Conservation (phyloP, 2,329 filamentous ascomycete species). For the Ceratocystis cacaofunesta region DNA sequence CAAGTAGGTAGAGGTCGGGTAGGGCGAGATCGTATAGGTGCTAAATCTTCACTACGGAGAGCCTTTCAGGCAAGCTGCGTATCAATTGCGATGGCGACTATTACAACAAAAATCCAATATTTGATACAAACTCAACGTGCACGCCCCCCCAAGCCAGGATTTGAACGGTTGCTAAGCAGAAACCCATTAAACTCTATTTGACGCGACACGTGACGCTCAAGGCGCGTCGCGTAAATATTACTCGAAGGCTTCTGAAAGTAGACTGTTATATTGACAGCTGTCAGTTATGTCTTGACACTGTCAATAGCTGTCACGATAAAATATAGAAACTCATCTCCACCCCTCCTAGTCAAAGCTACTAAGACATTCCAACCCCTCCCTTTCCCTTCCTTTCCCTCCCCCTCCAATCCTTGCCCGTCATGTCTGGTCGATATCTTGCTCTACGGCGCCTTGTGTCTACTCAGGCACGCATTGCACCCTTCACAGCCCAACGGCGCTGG, state of each 20-base stretch:
- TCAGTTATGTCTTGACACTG: not conserved
- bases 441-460: constrained; percentile 12
- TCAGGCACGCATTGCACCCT: constrained; percentile 12
- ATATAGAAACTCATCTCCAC: not conserved
- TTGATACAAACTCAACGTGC: too few relatives aligned
- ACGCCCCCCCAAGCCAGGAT: not conserved
- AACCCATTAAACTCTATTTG: constrained; percentile 11
- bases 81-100: too few relatives aligned
- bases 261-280: not conserved
- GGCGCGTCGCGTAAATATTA: not conserved
- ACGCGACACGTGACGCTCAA: not conserved
- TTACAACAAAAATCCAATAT: too few relatives aligned
- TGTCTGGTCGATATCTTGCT: constrained; percentile 10
- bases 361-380: not conserved
- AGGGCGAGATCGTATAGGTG: too few relatives aligned
- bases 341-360: not conserved
- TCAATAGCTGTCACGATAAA: not conserved
- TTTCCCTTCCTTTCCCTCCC: too few relatives aligned
- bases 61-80: too few relatives aligned
- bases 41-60: too few relatives aligned
- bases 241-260: not conserved
- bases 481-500: constrained; percentile 55
- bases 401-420: not conserved
- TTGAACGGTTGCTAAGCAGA: not conserved
- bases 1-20: too few relatives aligned